phyloP scores from a whole-genome alignment of 345 rosid species.

The Mangifera indica region DNA sequence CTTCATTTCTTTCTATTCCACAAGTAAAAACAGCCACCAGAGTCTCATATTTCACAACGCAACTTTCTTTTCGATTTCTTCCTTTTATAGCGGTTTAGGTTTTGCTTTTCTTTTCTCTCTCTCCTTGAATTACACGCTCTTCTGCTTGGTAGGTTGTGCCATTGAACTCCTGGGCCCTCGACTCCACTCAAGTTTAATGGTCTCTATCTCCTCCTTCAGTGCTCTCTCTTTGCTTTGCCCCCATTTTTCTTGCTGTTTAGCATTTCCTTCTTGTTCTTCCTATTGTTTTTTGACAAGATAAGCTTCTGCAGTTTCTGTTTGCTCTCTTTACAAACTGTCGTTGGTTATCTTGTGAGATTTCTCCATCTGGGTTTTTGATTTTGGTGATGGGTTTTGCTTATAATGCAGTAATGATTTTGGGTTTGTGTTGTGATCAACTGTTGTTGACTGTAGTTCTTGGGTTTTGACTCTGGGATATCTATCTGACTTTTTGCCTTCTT shows the following conservation, averaged over 20 bases:
- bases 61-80: slow-evolving; percentile 9
- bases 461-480: slow-evolving; percentile 9
- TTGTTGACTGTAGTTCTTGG: slow-evolving; percentile 20
- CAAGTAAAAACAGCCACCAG: slow-evolving; percentile 25
- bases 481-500: slow-evolving; percentile 1
- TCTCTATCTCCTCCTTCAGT: slow-evolving; percentile 44
- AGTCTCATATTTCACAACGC: slow-evolving; percentile 32
- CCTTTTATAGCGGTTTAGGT: slow-evolving; percentile 43
- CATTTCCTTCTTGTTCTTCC: slow-evolving; percentile 26
- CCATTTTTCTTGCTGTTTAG: slow-evolving; percentile 44
- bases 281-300: slow-evolving; percentile 22
- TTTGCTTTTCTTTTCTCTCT: slow-evolving; percentile 10
- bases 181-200: slow-evolving; percentile 50
- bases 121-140: slow-evolving; percentile 26
- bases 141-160: slow-evolving; percentile 59
- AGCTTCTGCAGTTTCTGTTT: slow-evolving; percentile 28
- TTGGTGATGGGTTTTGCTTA: slow-evolving; percentile 29
- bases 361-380: slow-evolving; percentile 34
- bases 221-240: slow-evolving; percentile 29
- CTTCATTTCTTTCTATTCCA: neutral
- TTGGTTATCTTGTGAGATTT: slow-evolving; percentile 20
- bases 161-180: slow-evolving; percentile 53
- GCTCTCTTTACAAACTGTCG: slow-evolving; percentile 8
- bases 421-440: slow-evolving; percentile 19
- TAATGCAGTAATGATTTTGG: slow-evolving; percentile 22